Conservation (phyloP, 2,329 filamentous ascomycete genomes). For the Trichoderma sp. region DNA sequence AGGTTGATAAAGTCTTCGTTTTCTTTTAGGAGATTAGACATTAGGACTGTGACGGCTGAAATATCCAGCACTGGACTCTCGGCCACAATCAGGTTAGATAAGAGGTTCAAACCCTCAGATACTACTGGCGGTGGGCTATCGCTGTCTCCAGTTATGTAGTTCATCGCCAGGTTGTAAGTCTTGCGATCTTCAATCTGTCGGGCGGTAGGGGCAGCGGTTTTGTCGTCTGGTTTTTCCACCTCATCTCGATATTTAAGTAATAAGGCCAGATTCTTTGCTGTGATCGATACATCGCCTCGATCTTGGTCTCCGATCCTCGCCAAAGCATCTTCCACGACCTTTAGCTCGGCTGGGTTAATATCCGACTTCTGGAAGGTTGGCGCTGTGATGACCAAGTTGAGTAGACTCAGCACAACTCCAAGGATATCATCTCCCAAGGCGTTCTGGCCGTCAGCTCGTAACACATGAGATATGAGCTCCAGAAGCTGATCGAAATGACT, state of each 20-base stretch:
- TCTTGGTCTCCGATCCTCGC: conserved; percentile 45
- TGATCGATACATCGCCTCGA: conserved; percentile 52
- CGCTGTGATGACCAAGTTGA: conserved; percentile 63
- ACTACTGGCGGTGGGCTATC: conserved; percentile 70
- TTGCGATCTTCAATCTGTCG: conserved; percentile 63
- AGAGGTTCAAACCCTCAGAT: conserved; percentile 64
- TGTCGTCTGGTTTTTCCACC: conserved; percentile 50
- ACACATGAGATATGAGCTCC: conserved; percentile 64
- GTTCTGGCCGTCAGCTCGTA: conserved; percentile 52
- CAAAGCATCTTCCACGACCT: conserved; percentile 55
- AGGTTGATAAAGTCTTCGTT: conserved; percentile 73
- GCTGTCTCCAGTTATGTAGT: conserved; percentile 60
- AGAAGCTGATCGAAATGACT: conserved; percentile 67
- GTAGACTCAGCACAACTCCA: conserved; percentile 60
- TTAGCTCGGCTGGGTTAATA: conserved; percentile 48
- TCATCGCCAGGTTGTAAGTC: conserved; percentile 64
- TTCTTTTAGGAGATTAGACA: conserved; percentile 67
- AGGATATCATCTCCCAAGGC: conserved; percentile 53
- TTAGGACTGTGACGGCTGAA: conserved; percentile 64
- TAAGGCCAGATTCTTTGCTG: conserved; percentile 59
- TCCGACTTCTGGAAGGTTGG: conserved; percentile 58
- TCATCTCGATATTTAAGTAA: conserved; percentile 61
- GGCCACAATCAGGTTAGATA: conserved; percentile 60
- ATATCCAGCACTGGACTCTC: conserved; percentile 66
- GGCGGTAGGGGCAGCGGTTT: conserved; percentile 46